Evolutionary conservation across 257 asterid species (phyloP).

Genomic region (Lycium barbarum): DNA sequence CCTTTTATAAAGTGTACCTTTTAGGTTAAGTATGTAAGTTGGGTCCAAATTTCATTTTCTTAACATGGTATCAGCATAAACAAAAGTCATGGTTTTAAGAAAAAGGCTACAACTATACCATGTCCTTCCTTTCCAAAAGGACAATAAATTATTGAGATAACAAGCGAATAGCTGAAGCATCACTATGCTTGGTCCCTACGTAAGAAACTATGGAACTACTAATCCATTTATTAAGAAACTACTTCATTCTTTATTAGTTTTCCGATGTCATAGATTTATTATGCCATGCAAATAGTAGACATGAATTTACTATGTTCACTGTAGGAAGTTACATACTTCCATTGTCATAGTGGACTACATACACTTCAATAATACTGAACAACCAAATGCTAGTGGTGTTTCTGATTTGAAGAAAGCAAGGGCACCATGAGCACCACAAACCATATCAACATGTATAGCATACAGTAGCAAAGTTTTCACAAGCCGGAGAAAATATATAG

Average conservation of each 20-base stretch:
- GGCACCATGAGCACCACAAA: constrained; percentile 23
- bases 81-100: not conserved
- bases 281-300: not conserved
- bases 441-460: constrained; percentile 21
- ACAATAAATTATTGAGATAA: not conserved
- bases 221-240: not conserved
- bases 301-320: not conserved
- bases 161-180: not conserved
- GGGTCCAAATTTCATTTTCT: not conserved
- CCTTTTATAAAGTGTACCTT: not conserved
- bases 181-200: not conserved
- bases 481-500: not conserved
- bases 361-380: constrained; percentile 8
- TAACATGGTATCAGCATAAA: not conserved
- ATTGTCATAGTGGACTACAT: not conserved
- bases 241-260: not conserved
- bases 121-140: not conserved
- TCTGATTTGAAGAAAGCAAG: constrained; percentile 17
- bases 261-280: not conserved
- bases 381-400: not conserved
- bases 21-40: not conserved
- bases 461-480: constrained; percentile 14
- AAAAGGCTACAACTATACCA: no score
- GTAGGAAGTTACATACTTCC: not conserved
- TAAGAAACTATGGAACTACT: not conserved